phyloP scores from a whole-genome alignment of 176 grass and related monocot genomes.

The Rhipidocladum racemiflorum region DNA sequence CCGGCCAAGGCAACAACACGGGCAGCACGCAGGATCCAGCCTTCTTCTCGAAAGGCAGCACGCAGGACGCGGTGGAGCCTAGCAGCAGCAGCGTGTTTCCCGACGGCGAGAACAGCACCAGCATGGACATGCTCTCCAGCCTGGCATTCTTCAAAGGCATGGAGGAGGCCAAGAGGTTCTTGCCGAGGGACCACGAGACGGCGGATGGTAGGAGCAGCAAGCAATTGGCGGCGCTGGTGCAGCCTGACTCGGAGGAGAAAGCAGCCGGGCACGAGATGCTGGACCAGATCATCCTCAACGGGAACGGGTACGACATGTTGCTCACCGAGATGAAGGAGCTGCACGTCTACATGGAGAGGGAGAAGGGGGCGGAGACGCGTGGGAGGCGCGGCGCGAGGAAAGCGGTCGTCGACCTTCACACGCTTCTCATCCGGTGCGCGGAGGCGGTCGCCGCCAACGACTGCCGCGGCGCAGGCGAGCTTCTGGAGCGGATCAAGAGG shows the following conservation, averaged over 20 bases:
- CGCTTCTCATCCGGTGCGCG: conserved; percentile 51
- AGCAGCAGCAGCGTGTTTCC: no score
- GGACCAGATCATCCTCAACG: conserved; percentile 35
- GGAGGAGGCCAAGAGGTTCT: conserved; percentile 52
- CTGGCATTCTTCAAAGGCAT: conserved; percentile 32
- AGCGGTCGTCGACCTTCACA: conserved; percentile 43
- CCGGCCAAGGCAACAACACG: no score
- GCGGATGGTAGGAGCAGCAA: conserved; percentile 33
- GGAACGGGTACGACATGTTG: conserved; percentile 8
- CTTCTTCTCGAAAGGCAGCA: no score
- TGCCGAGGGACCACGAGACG: conserved; percentile 24
- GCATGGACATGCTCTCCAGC: neutral
- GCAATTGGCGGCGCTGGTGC: no score
- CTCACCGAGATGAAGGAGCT: neutral
- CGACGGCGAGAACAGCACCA: neutral
- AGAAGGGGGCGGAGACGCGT: neutral
- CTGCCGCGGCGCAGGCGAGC: conserved; percentile 16
- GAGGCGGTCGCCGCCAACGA: conserved; percentile 12
- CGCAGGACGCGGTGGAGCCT: no score
- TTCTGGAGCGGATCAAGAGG: conserved; percentile 40
- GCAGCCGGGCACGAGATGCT: conserved; percentile 32
- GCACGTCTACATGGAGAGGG: neutral
- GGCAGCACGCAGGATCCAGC: no score
- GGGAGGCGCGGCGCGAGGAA: neutral
- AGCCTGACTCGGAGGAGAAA: conserved; percentile 22